These are phyloP conservation scores for Ophiostoma perfectum DNA, from an alignment of 2,329 filamentous ascomycete species.

Conservation along the genomic window DNA sequence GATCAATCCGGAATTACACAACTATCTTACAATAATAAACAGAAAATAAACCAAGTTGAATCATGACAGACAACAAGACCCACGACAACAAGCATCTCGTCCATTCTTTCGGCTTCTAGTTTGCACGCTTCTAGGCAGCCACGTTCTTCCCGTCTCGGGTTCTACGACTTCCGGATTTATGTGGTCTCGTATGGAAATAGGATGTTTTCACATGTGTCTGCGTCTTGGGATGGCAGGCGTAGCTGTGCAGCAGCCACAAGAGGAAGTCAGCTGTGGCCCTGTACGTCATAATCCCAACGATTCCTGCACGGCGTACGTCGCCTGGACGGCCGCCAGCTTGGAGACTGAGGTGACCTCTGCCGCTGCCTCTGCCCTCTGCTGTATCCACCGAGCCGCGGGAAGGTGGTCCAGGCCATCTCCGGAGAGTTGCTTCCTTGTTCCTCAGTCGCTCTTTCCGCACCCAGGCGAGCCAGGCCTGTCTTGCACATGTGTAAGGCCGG, in stretches of 20 bases:
- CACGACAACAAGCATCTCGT: background rate
- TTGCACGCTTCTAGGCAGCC: background rate
- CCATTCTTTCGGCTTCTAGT: background rate
- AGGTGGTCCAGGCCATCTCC: slow-evolving; percentile 8
- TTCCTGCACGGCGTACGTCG: background rate
- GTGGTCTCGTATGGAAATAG: background rate
- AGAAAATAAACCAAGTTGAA: too few relatives aligned
- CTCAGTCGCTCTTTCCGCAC: background rate
- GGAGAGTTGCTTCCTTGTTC: slow-evolving; percentile 9
- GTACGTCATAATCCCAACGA: background rate
- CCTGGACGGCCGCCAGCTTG: too few relatives aligned
- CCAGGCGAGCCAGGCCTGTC: too few relatives aligned
- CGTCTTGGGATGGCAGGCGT: background rate
- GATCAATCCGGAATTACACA: too few relatives aligned
- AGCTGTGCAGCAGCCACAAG: background rate
- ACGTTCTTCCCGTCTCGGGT: background rate
- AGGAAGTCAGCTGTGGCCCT: background rate
- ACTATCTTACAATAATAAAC: too few relatives aligned
- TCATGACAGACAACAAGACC: too few relatives aligned
- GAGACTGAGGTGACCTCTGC: background rate
- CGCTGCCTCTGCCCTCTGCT: background rate
- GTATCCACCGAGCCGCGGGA: background rate
- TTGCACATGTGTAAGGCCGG: too few relatives aligned
- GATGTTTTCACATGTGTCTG: background rate
- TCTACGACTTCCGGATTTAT: background rate